These are phyloP conservation scores for Hemisphaericaspora lyxosophila DNA, from an alignment of 1,139 yeast species.

Conservation along the genomic window DNA sequence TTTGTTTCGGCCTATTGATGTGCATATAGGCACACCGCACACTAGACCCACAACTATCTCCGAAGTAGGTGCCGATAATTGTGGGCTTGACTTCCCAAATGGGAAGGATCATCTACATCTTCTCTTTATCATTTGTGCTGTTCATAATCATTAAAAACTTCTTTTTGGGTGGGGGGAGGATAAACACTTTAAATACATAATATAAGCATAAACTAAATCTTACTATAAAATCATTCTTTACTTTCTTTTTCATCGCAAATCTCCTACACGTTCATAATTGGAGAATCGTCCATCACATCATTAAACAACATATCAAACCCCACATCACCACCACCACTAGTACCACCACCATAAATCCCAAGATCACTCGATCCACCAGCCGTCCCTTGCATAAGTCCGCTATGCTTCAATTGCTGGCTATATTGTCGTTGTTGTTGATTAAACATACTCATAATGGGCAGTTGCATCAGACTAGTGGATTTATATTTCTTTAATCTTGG, in stretches of 20 bases:
- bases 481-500: slow-evolving; percentile 7
- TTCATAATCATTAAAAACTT: too few species aligned
- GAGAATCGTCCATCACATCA: slow-evolving; percentile 29
- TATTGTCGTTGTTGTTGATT: slow-evolving; percentile 1
- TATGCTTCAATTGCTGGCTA: background rate
- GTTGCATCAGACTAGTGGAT: background rate
- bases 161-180: too few species aligned
- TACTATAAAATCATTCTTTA: too few species aligned
- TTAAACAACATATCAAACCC: slow-evolving; percentile 30
- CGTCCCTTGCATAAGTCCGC: background rate
- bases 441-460: background rate
- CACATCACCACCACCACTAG: slow-evolving; percentile 9
- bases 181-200: too few species aligned
- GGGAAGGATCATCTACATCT: too few species aligned
- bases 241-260: background rate
- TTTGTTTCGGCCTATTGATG: too few species aligned
- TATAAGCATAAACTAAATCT: too few species aligned
- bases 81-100: too few species aligned
- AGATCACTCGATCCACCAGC: slow-evolving; percentile 4
- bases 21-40: too few species aligned
- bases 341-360: slow-evolving; percentile 9
- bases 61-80: too few species aligned
- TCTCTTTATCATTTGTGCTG: too few species aligned
- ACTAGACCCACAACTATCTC: too few species aligned
- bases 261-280: slow-evolving; percentile 16